Evolutionary conservation across 2,329 filamentous ascomycete genomes (phyloP), one percentile per base, ranked within the genome.

Genomic region (Elsinoe perseae): DNA sequence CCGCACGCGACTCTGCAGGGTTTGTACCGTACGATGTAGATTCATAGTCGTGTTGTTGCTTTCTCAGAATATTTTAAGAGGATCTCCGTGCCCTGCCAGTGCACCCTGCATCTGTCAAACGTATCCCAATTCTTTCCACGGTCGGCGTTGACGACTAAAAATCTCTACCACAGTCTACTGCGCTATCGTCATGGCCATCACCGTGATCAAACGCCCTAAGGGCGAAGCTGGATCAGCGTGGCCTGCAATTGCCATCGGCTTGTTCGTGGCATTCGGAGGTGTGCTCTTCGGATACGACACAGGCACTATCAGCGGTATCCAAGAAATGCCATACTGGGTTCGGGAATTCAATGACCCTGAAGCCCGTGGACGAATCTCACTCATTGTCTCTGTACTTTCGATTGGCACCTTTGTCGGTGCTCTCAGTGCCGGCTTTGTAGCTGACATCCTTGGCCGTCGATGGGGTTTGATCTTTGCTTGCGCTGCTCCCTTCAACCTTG

Each of bases 391-490:
- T 7, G 61, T 63, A 30, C 61, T 63, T 16, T 63, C 61, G 18
- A 60, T 59, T 38, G 61, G 61, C 52, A 63, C 61, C 12, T 63
- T 63, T 27, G 38, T 63, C 10, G 61, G 61, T 30, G 61, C 61
- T 23, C 23, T 63, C 14, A 44, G 50, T 12, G 61, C 84, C 54
- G 86, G 86, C 75, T 84, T 87, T 66, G 68, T 90, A 59, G 81
- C 86, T 62, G 87, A 91, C 69, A 79, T 74, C 69, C 81, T 86
- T 56, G 87, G 87, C 63, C 81, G 84, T 66, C 83, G 84, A 64
- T 80, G 77, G 66, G 85, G 84, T 56, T 80, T 88, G 68, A 82
- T 88, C 56, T 10, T 70, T 2, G 86, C 52, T 21, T 53, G 58
- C 42, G 2, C 28, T 8, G 43, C 48, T 38, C 48, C 48, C 4